These are phyloP conservation scores for Hypholoma sublateritium DNA, from an alignment of 768 basidiomycete genomes.

Conservation along the genomic window DNA sequence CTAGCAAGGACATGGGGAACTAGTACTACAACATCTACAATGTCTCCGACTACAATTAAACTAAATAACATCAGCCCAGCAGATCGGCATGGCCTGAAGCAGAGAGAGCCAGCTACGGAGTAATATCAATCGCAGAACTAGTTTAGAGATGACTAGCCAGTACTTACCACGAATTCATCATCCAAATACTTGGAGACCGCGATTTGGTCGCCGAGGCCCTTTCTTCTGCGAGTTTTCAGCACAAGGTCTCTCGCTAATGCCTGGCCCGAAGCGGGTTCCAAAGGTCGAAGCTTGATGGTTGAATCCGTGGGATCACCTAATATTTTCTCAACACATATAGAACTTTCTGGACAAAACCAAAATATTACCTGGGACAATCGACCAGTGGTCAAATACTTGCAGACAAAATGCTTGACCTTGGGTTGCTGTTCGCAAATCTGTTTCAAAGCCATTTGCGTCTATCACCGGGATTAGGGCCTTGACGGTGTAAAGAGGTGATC, in stretches of 20 bases:
- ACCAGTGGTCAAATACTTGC: conserved; percentile 99
- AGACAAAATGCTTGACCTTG: conserved; percentile 99
- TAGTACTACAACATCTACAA: conserved; percentile 7
- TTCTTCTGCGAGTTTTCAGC: conserved; percentile 92
- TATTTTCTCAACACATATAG: conserved; percentile 17
- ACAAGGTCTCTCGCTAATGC: conserved; percentile 93
- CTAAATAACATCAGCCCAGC: conserved; percentile 46
- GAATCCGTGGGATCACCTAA: conserved; percentile 97
- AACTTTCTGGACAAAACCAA: conserved; percentile 22
- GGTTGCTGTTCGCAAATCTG: conserved; percentile 94
- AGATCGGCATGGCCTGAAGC: conserved; percentile 96
- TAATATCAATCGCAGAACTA: conserved; percentile 6
- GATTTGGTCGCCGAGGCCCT: conserved; percentile 96
- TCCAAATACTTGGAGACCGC: conserved; percentile 97
- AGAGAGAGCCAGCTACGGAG: conserved; percentile 77
- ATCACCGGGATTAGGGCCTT: conserved; percentile 98
- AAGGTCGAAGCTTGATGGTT: conserved; percentile 90
- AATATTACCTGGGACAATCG: conserved; percentile 87
- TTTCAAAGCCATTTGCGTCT: conserved; percentile 98
- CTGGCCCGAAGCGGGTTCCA: conserved; percentile 97
- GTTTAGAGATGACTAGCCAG: background rate
- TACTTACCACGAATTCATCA: conserved; percentile 90
- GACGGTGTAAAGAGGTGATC: conserved; percentile 96
- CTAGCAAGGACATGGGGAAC: conserved; percentile 2
- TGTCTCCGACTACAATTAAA: background rate